phyloP scores from a whole-genome alignment of 2,329 filamentous ascomycete species.

The Ophiosphaerella herpotricha region DNA sequence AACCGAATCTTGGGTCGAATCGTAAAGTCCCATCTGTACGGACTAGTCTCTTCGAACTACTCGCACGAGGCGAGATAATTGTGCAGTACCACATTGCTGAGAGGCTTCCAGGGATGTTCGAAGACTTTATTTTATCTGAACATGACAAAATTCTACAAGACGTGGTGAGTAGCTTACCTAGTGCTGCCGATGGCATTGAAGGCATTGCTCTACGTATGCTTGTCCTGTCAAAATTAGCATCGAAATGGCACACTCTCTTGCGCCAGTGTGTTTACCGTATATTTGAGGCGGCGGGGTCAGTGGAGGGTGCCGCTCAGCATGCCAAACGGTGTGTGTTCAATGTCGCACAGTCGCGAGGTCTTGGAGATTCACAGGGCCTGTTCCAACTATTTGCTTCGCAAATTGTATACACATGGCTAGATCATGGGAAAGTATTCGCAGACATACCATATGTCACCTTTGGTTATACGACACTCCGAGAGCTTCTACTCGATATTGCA shows the following conservation, averaged over 20 bases:
- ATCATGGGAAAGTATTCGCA: conserved; percentile 57
- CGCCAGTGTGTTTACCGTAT: conserved; percentile 90
- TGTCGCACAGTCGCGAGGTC: conserved; percentile 67
- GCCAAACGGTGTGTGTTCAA: conserved; percentile 71
- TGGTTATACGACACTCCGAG: conserved; percentile 69
- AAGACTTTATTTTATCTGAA: conserved; percentile 76
- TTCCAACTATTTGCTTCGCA: conserved; percentile 88
- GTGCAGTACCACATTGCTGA: conserved; percentile 78
- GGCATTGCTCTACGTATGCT: conserved; percentile 84
- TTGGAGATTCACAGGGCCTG: conserved; percentile 70
- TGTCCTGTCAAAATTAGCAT: conserved; percentile 76
- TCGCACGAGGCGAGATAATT: conserved; percentile 67
- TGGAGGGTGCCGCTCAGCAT: conserved; percentile 68
- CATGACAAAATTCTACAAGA: conserved; percentile 87
- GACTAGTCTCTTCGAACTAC: conserved; percentile 74
- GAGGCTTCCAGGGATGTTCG: conserved; percentile 74
- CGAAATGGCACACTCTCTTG: conserved; percentile 82
- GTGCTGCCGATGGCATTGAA: conserved; percentile 71
- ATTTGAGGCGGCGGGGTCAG: conserved; percentile 83
- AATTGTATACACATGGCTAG: conserved; percentile 88
- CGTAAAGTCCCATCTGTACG: conserved; percentile 65
- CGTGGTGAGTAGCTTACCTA: conserved; percentile 77
- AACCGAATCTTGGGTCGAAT: conserved; percentile 68
- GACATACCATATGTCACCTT: conserved; percentile 86
- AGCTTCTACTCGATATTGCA: conserved; percentile 72